Evolutionary conservation across 768 basidiomycete genomes (phyloP), one percentile per base, ranked within the genome.

Genomic region (Strobilomyces dryophilus): DNA sequence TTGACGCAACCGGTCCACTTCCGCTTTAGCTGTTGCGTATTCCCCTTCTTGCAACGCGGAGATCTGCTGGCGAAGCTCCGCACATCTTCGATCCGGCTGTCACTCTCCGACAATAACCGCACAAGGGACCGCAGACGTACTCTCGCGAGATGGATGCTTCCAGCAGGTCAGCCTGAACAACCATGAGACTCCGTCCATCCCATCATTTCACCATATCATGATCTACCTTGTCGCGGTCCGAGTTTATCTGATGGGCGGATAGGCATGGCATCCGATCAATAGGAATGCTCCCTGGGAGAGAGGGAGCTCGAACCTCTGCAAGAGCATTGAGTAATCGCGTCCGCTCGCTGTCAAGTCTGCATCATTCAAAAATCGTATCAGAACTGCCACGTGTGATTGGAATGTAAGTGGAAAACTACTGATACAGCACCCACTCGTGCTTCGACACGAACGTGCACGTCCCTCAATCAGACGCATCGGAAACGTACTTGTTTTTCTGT

Each of bases 401-500:
- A 47, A 46, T 26, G 17, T 46, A 37, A 24, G 24, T 39, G 32
- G 45, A 27, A 14, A 7, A n/a, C 31, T 29, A 43, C 42, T 55
- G 45, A 29, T 24, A 14, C 17, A 20, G 21, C 24, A 21, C 15
- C 17, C 2, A 12, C 11, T 40, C 24, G 41, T 35, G 31, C 36
- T 46, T 15, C 26, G 18, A 41, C 27, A 35, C 27, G 21, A 45
- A 31, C n/a, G 29, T 43, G 41, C 20, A 11, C 8, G 10, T 18
- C n/a, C 24, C 35, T 29, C n/a, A 44, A 43, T 45, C 51, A 21
- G 45, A 44, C 51, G 45, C 42, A 52, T 53, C 47, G 27, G 29
- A 29, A 17, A 72, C 81, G 42, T 64, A 90, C 89, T 87, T 85
- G 67, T 92, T 90, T 69, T 85, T 86, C 73, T 92, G 90, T 67